A percentile compares a stretch with the other conserved stretches of the same genome.
These are phyloP conservation scores for Microdochium bolleyi DNA, from an alignment of 2,329 filamentous ascomycete species.

Conservation along the genomic window DNA sequence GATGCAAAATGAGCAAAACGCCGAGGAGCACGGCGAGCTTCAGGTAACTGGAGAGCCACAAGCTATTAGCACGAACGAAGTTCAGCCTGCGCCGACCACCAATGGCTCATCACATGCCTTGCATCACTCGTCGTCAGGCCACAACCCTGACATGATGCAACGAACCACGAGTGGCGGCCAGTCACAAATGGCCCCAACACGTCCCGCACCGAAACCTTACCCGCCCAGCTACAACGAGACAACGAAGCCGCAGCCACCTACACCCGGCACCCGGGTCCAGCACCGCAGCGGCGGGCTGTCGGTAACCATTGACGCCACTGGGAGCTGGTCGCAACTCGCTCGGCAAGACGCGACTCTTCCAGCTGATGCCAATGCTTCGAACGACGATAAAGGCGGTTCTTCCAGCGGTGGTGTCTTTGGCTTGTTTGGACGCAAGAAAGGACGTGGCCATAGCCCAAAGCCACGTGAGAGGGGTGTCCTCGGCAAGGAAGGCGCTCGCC, in stretches of 20 bases:
- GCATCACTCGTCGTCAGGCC: constrained; percentile 6
- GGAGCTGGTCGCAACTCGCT: constrained; percentile 86
- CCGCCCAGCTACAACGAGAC: background rate
- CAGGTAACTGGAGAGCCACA: constrained; percentile 23
- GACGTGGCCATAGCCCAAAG: constrained; percentile 84
- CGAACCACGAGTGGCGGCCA: constrained; percentile 6
- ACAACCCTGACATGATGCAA: constrained; percentile 3
- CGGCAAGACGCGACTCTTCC: constrained; percentile 73
- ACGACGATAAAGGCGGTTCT: constrained; percentile 43
- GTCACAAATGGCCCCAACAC: constrained; percentile 9
- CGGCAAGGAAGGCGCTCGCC: constrained; percentile 87
- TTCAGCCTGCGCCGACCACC: constrained; percentile 26
- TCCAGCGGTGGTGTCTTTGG: constrained; percentile 79
- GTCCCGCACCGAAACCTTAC: constrained; percentile 1
- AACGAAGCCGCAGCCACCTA: background rate
- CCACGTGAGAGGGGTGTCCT: constrained; percentile 88
- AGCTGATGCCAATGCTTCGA: constrained; percentile 51
- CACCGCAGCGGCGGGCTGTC: constrained; percentile 79
- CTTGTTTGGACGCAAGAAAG: constrained; percentile 84
- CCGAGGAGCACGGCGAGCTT: constrained; percentile 4
- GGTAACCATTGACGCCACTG: constrained; percentile 81
- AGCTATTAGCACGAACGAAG: constrained; percentile 44
- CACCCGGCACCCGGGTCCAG: constrained; percentile 19
- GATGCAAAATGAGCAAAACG: constrained; percentile 14
- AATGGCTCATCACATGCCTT: constrained; percentile 12